Evolutionary conservation across 768 basidiomycete genomes (phyloP).

Genomic region (Phylloporus rhodoxanthus): DNA sequence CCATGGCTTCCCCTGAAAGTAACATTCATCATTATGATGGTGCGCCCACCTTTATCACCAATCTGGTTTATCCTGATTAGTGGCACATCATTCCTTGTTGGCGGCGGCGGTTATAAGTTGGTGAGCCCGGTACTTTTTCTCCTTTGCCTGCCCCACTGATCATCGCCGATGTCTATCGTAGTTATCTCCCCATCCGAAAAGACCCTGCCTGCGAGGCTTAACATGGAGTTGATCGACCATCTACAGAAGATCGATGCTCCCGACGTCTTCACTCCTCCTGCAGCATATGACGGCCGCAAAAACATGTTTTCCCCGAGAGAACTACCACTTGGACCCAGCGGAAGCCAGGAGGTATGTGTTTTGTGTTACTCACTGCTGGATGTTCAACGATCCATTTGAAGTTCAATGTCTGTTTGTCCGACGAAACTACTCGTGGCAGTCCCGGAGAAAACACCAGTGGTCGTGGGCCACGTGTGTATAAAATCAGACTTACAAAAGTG

Average conservation of each 20-base stretch:
- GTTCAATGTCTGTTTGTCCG: slow-evolving; percentile 56
- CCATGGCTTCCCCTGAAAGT: slow-evolving; percentile 50
- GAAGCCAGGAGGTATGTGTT: slow-evolving; percentile 46
- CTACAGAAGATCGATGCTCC: slow-evolving; percentile 56
- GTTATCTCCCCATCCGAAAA: slow-evolving; percentile 69
- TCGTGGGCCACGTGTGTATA: slow-evolving; percentile 57
- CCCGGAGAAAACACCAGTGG: slow-evolving; percentile 30
- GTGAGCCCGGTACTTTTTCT: slow-evolving; percentile 4
- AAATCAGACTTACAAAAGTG: slow-evolving; percentile 54
- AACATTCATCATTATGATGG: slow-evolving; percentile 79
- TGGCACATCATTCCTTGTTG: not conserved
- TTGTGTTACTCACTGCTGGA: not conserved
- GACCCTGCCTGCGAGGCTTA: slow-evolving; percentile 57
- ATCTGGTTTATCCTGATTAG: slow-evolving; percentile 18
- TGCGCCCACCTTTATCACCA: slow-evolving; percentile 33
- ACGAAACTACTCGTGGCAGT: slow-evolving; percentile 32
- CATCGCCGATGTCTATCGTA: slow-evolving; percentile 18
- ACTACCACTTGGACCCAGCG: slow-evolving; percentile 51
- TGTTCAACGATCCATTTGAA: slow-evolving; percentile 24
- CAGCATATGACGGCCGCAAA: slow-evolving; percentile 76
- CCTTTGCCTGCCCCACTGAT: slow-evolving; percentile 10
- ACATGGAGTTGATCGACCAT: slow-evolving; percentile 61
- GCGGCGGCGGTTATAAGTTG: slow-evolving; percentile 14
- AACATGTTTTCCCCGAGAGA: slow-evolving; percentile 62
- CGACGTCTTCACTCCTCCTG: slow-evolving; percentile 65